Percentiles rank a stretch among this genome's conserved stretches.
These are phyloP conservation scores for Lactarius pseudohatsudake DNA, from an alignment of 768 basidiomycete species.

Conservation along the genomic window DNA sequence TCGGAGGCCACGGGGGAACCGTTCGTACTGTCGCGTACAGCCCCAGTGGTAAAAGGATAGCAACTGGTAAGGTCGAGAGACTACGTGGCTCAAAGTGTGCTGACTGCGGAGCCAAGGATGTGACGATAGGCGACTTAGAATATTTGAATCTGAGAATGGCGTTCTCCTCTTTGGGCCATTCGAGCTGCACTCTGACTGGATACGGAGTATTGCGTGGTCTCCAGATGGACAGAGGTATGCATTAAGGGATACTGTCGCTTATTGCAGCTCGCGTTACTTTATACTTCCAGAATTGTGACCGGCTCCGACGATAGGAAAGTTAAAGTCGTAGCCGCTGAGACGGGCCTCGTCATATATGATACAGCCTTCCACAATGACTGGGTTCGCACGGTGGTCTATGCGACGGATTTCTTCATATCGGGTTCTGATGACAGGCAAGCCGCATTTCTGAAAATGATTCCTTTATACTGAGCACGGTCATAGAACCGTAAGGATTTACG, in stretches of 20 bases:
- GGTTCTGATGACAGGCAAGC: conserved; percentile 18
- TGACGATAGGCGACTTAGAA: conserved; percentile 28
- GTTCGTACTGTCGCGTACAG: conserved; percentile 15
- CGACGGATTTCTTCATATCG: conserved; percentile 12
- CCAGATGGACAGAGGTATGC: conserved; percentile 29
- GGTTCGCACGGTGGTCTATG: conserved; percentile 11
- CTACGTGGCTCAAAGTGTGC: too few species aligned
- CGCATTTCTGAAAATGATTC: not conserved
- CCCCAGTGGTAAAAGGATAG: conserved; percentile 21
- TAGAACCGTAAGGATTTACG: conserved; percentile 24
- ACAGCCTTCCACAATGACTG: conserved; percentile 22
- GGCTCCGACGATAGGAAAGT: conserved; percentile 22
- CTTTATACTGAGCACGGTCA: not conserved
- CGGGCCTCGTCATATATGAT: conserved; percentile 15
- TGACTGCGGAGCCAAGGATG: conserved; percentile 13
- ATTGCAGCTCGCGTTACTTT: not conserved
- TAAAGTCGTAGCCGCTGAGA: conserved; percentile 16
- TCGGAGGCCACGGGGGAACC: conserved; percentile 2
- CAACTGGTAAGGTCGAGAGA: conserved; percentile 14
- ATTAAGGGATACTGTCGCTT: not conserved
- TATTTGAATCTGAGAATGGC: conserved; percentile 34
- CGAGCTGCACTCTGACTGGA: conserved; percentile 27
- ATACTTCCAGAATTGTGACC: conserved; percentile 15
- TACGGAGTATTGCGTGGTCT: conserved; percentile 33
- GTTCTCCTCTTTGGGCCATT: conserved; percentile 21